Base-by-base conservation (phyloP, 2,329 filamentous ascomycete genomes). In the Paraphoma chrysanthemicola region DNA sequence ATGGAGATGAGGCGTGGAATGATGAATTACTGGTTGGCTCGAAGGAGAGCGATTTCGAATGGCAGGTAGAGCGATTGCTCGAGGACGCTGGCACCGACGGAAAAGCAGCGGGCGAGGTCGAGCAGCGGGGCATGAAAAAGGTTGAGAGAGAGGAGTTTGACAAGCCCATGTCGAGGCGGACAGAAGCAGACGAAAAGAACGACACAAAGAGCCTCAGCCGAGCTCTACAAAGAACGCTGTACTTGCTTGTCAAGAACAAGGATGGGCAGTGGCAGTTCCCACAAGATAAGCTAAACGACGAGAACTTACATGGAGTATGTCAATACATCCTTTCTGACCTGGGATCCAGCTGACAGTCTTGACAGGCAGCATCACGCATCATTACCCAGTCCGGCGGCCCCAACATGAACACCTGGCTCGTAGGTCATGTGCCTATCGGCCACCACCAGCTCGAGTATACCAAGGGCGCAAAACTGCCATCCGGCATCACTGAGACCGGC, bases 341-440 rank as follows among this genome's bases (percentile, higher is more conserved):
- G 17, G 33, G 23, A 16, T 10, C 8, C 31, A 16, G 43, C 64
- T 72, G 55, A 71, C 53, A 38, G 54, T n/a, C 41, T 33, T 9
- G 48, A 8, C 68, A 99, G 95, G 89, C 91, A 44, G 93, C 94
- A 38, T 86, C 92, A 73, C 86, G 93, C 57, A 88, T 93, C 52
- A 83, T 98, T 23, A 83, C 89, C 50, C 84, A 91, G 69, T 83
- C 92, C 3, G 93, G 90, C 9, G 95, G 95, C 56, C 80, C 91
- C 59, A 96, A 99, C 83, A 98, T 99, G 93, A 98, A 98, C 82
- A 97, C 93, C 53, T 99, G 95, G 93, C 87, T 98, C 67, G 91
- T 99, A 49, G 94, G 93, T 58, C 93, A 93, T 69, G 90, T 90
- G 56, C 95, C 95, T 10, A 86, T 97, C 56, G 94, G 93, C 28